Conservation (phyloP, 257 asterid species). For the Scutellaria barbata region DNA sequence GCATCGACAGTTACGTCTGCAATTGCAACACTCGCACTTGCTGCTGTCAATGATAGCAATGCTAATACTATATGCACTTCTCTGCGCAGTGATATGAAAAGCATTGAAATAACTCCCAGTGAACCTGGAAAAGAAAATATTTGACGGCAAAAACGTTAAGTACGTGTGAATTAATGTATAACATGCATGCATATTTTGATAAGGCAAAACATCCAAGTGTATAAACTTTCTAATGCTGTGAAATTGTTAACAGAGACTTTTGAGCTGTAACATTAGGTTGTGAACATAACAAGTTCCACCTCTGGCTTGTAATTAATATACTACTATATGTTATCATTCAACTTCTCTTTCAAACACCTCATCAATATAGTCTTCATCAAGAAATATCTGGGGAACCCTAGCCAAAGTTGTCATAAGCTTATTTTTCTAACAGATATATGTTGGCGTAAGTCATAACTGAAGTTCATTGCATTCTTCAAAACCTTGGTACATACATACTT, state of each 20-base stretch:
- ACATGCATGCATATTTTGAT: too few species aligned
- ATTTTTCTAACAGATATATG: not conserved
- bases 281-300: too few species aligned
- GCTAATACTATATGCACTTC: constrained; percentile 75
- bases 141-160: not conserved
- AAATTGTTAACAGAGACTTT: too few species aligned
- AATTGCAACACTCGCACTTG: constrained; percentile 94
- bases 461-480: not conserved
- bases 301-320: not conserved
- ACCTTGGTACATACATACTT: not conserved
- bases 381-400: too few species aligned
- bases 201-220: too few species aligned
- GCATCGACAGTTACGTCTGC: constrained; percentile 99
- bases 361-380: too few species aligned
- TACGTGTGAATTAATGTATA: too few species aligned
- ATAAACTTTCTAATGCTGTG: too few species aligned
- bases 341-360: too few species aligned
- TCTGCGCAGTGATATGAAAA: constrained; percentile 70
- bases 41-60: constrained; percentile 74
- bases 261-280: too few species aligned
- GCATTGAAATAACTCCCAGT: constrained; percentile 78
- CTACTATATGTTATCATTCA: too few species aligned
- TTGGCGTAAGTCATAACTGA: not conserved
- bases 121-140: constrained; percentile 56
- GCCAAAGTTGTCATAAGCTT: too few species aligned